Conservation (phyloP, 2,329 filamentous ascomycete genomes). For the Penicillium sp. region DNA sequence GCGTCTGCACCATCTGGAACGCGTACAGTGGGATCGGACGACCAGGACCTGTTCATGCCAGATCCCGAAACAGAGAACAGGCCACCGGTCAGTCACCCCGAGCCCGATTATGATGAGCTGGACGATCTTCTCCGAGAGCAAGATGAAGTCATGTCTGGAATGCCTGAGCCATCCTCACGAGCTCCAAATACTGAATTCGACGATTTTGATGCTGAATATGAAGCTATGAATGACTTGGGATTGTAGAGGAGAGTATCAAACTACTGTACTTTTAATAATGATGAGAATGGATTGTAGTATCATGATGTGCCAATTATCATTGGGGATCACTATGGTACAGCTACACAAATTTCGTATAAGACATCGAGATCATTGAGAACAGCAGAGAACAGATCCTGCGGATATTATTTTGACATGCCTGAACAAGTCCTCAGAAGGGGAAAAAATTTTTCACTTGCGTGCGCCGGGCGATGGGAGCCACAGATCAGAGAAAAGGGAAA, state of each 20-base stretch:
- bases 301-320: not conserved
- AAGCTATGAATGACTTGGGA: slow-evolving; percentile 59
- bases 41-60: slow-evolving; percentile 37
- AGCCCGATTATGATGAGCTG: slow-evolving; percentile 53
- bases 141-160: slow-evolving; percentile 25
- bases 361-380: not conserved
- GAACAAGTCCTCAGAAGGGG: not conserved
- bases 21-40: slow-evolving; percentile 3
- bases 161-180: slow-evolving; percentile 6
- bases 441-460: slow-evolving; percentile 13
- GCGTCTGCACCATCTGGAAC: not conserved
- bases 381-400: not conserved
- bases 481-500: not conserved
- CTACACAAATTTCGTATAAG: not conserved
- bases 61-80: slow-evolving; percentile 20
- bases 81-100: slow-evolving; percentile 18
- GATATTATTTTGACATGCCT: slow-evolving; percentile 6
- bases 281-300: slow-evolving; percentile 9
- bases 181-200: slow-evolving; percentile 14
- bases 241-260: slow-evolving; percentile 17
- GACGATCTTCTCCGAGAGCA: slow-evolving; percentile 60
- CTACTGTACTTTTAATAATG: slow-evolving; percentile 10
- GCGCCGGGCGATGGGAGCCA: slow-evolving; percentile 5
- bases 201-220: slow-evolving; percentile 66
- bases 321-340: not conserved